These are phyloP conservation scores for Botryotinia narcissicola DNA, from an alignment of 2,329 filamentous ascomycete species.

Conservation along the genomic window DNA sequence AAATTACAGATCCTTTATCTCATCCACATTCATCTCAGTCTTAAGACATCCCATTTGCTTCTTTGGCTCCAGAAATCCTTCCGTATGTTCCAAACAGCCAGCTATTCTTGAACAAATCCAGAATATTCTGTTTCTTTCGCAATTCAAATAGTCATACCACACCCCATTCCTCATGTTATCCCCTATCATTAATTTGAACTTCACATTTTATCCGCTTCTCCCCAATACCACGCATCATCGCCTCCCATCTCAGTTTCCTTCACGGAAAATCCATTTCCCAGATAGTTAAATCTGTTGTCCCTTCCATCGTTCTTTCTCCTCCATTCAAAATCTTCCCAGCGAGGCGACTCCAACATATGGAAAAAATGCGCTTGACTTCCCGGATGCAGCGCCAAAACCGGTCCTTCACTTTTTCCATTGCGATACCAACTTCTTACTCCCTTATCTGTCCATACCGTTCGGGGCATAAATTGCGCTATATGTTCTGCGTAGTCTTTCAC, in stretches of 20 bases:
- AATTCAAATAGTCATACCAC: too few relatives aligned
- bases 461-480: slow-evolving; percentile 35
- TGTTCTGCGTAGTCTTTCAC: slow-evolving; percentile 39
- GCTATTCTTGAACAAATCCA: neutral
- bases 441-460: slow-evolving; percentile 25
- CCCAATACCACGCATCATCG: slow-evolving; percentile 21
- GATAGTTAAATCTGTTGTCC: slow-evolving; percentile 22
- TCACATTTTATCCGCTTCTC: neutral
- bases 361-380: slow-evolving; percentile 26
- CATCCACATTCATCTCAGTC: neutral
- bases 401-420: slow-evolving; percentile 22
- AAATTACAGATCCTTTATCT: neutral
- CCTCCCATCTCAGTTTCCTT: slow-evolving; percentile 14
- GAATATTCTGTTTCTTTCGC: neutral
- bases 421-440: slow-evolving; percentile 33
- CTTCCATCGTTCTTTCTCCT: neutral
- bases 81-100: neutral
- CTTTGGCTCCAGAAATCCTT: neutral
- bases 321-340: slow-evolving; percentile 25
- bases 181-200: too few relatives aligned
- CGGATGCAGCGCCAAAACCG: slow-evolving; percentile 26
- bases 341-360: slow-evolving; percentile 17
- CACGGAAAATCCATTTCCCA: slow-evolving; percentile 24
- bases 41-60: neutral
- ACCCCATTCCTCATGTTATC: too few relatives aligned